Percentiles rank a stretch among this genome's conserved stretches.
These are phyloP conservation scores for Fusarium pseudocircinatum DNA, from an alignment of 2,329 filamentous ascomycete genomes.

Conservation along the genomic window DNA sequence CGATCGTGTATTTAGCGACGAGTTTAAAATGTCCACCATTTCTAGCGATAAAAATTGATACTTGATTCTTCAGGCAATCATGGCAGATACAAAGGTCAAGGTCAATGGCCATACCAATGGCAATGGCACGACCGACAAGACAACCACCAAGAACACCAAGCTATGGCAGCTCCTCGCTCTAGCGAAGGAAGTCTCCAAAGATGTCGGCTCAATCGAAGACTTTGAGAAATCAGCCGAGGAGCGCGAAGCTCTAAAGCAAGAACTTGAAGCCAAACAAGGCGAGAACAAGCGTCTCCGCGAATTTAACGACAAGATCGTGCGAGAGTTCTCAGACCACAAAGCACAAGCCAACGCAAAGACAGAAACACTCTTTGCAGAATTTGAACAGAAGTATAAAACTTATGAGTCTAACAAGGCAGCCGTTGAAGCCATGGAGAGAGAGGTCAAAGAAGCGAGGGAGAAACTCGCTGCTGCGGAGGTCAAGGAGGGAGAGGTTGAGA, in stretches of 20 bases:
- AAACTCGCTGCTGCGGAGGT: constrained; percentile 50
- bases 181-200: constrained; percentile 43
- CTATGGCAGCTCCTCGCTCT: constrained; percentile 41
- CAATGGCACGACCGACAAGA: constrained; percentile 35
- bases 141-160: constrained; percentile 37
- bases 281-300: constrained; percentile 40
- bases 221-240: constrained; percentile 39
- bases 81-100: constrained; percentile 45
- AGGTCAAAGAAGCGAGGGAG: constrained; percentile 55
- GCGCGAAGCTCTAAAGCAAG: constrained; percentile 34
- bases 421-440: constrained; percentile 56
- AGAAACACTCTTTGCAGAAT: constrained; percentile 36
- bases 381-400: constrained; percentile 40
- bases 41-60: constrained; percentile 29
- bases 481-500: constrained; percentile 55
- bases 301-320: constrained; percentile 40
- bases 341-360: constrained; percentile 30
- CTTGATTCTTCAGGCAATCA: constrained; percentile 22
- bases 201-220: constrained; percentile 41
- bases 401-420: constrained; percentile 41
- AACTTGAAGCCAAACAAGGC: constrained; percentile 37
- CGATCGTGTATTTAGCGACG: constrained; percentile 15
- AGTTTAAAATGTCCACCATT: constrained; percentile 32
- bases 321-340: constrained; percentile 39
- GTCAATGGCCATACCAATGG: constrained; percentile 32